Evolutionary conservation across 768 basidiomycete species (phyloP).

Genomic region (Pholiota molesta): DNA sequence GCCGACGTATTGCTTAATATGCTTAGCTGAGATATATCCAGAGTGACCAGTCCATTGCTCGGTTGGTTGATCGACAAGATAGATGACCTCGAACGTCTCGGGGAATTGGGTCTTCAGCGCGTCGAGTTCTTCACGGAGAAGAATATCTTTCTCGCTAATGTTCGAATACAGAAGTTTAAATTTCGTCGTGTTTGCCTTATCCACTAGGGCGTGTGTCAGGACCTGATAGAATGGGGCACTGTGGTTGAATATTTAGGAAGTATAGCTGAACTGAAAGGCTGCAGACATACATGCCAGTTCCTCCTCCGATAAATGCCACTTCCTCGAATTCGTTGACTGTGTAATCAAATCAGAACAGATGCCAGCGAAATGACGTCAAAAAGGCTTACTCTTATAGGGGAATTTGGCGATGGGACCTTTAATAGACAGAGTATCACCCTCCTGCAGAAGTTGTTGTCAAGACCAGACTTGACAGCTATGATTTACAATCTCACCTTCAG

Average conservation of each 20-base stretch:
- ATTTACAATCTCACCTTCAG: conserved; percentile 49
- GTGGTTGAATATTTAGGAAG: neutral
- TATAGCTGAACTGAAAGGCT: neutral
- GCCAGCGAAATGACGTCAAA: neutral
- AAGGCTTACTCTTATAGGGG: conserved; percentile 69
- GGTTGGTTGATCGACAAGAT: conserved; percentile 78
- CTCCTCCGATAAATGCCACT: conserved; percentile 89
- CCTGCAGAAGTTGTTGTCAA: conserved; percentile 29
- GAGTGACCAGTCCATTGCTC: conserved; percentile 59
- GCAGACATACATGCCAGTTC: conserved; percentile 77
- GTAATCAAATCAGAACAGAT: conserved; percentile 1
- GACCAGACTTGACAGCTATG: conserved; percentile 1
- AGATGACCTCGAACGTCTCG: conserved; percentile 74
- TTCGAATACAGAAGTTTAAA: conserved; percentile 91
- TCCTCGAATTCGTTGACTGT: conserved; percentile 81
- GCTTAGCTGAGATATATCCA: conserved; percentile 73
- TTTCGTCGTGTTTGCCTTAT: conserved; percentile 82
- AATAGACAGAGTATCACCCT: conserved; percentile 78
- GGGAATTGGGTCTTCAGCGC: conserved; percentile 66
- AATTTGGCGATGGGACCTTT: conserved; percentile 92
- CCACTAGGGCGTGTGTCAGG: conserved; percentile 65
- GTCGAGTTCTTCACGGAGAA: conserved; percentile 77
- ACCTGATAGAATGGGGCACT: conserved; percentile 84
- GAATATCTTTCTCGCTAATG: conserved; percentile 86
- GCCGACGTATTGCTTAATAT: conserved; percentile 69